Evolutionary conservation across 2,329 filamentous ascomycete genomes (phyloP).

Genomic region (Xylariales sp.): DNA sequence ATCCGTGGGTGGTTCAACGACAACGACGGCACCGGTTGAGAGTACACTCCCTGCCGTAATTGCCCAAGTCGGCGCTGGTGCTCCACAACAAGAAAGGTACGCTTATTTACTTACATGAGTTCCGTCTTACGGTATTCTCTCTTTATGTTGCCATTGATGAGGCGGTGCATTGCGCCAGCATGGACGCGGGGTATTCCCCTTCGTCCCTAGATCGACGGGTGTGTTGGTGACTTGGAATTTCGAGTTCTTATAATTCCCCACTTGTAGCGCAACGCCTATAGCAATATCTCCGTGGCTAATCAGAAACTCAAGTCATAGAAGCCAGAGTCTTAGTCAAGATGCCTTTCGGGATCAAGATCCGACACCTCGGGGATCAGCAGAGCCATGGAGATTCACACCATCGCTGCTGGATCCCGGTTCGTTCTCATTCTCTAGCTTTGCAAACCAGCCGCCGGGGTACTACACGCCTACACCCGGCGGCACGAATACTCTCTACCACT

Average conservation of each 20-base stretch:
- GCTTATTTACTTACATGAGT: slow-evolving; percentile 12
- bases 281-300: no score
- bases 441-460: slow-evolving; percentile 75
- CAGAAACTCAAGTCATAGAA: no score
- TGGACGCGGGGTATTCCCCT: slow-evolving; percentile 22
- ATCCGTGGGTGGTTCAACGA: slow-evolving; percentile 41
- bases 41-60: slow-evolving; percentile 29
- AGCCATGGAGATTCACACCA: slow-evolving; percentile 83
- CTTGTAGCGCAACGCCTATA: no score
- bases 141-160: slow-evolving; percentile 11
- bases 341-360: slow-evolving; percentile 68
- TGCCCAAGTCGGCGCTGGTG: slow-evolving; percentile 20
- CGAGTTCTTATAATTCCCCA: no score
- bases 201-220: no score
- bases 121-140: slow-evolving; percentile 9
- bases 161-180: slow-evolving; percentile 20
- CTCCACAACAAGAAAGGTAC: slow-evolving; percentile 21
- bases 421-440: slow-evolving; percentile 73
- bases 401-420: slow-evolving; percentile 83
- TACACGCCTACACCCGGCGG: slow-evolving; percentile 85
- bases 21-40: slow-evolving; percentile 38
- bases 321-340: slow-evolving; percentile 33
- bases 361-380: slow-evolving; percentile 73
- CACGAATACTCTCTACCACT: slow-evolving; percentile 75
- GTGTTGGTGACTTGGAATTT: no score